Percentiles rank a stretch among this genome's conserved stretches.
Conservation (phyloP, 768 basidiomycete species). For the Candolleomyces eurysporus region DNA sequence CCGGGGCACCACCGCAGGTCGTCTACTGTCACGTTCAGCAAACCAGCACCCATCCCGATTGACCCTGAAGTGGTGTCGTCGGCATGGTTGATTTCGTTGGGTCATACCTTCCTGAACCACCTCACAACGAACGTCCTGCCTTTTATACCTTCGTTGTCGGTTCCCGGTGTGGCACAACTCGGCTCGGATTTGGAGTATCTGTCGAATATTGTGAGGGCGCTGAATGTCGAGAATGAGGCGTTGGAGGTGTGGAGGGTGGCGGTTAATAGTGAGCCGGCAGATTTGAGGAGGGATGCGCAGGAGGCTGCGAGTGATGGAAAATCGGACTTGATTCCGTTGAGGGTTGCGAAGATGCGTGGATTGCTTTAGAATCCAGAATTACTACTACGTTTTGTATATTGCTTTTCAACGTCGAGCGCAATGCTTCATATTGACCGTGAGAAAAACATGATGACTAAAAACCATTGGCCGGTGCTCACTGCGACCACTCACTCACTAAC, state of each 20-base stretch:
- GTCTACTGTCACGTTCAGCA: slow-evolving; percentile 16
- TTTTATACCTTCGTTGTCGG: slow-evolving; percentile 58
- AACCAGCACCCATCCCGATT: slow-evolving; percentile 30
- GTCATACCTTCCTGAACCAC: slow-evolving; percentile 72
- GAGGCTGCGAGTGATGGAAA: slow-evolving; percentile 6
- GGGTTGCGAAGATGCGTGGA: slow-evolving; percentile 37
- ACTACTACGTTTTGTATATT: not conserved
- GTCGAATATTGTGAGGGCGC: slow-evolving; percentile 83
- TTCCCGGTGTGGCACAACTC: slow-evolving; percentile 77
- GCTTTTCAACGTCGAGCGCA: no score
- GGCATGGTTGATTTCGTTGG: slow-evolving; percentile 91
- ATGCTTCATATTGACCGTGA: no score
- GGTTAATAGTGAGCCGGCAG: slow-evolving; percentile 59
- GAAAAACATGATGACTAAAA: not conserved
- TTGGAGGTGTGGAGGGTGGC: slow-evolving; percentile 79
- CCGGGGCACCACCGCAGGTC: slow-evolving; percentile 14
- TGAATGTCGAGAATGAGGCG: slow-evolving; percentile 84
- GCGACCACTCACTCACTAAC: not conserved
- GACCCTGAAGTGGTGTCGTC: slow-evolving; percentile 82
- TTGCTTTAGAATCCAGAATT: slow-evolving; percentile 18
- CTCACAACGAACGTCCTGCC: slow-evolving; percentile 73
- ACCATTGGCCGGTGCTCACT: not conserved
- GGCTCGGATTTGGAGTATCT: slow-evolving; percentile 86
- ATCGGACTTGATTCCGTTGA: slow-evolving; percentile 2
- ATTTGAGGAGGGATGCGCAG: slow-evolving; percentile 31